These are phyloP conservation scores for Scedosporium dehoogii DNA, from an alignment of 2,329 filamentous ascomycete genomes.

Conservation along the genomic window DNA sequence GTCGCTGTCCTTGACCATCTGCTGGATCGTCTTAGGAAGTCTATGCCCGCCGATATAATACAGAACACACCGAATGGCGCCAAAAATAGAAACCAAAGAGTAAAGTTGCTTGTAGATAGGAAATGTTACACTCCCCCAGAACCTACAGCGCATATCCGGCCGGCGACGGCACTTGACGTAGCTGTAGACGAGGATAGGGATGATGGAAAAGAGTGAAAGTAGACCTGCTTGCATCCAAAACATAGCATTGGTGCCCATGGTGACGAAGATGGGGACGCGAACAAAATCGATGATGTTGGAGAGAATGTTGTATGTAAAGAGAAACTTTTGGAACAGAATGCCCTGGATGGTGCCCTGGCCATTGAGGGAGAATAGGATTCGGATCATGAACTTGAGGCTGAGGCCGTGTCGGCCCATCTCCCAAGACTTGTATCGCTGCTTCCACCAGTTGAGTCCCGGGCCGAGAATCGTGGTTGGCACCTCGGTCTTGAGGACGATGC, in stretches of 20 bases:
- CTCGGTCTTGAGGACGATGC: conserved; percentile 1
- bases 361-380: neutral
- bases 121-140: neutral
- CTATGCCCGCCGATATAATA: conserved; percentile 2
- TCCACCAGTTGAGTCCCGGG: conserved; percentile 4
- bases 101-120: conserved; percentile 5
- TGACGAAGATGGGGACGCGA: conserved; percentile 1
- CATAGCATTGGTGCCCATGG: neutral
- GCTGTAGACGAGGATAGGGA: conserved; percentile 1
- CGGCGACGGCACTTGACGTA: conserved; percentile 2
- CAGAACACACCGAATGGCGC: neutral
- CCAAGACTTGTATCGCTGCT: neutral
- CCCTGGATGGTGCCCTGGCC: neutral
- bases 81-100: neutral
- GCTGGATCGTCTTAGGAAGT: neutral
- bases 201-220: neutral
- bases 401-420: conserved; percentile 4
- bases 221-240: neutral
- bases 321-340: conserved; percentile 1
- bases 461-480: neutral
- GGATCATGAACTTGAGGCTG: neutral
- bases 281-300: conserved; percentile 2
- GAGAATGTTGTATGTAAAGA: neutral
- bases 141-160: conserved; percentile 1
- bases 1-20: conserved; percentile 3